Conservation (phyloP, 2,329 filamentous ascomycete species). For the Xylariaceae sp. region DNA sequence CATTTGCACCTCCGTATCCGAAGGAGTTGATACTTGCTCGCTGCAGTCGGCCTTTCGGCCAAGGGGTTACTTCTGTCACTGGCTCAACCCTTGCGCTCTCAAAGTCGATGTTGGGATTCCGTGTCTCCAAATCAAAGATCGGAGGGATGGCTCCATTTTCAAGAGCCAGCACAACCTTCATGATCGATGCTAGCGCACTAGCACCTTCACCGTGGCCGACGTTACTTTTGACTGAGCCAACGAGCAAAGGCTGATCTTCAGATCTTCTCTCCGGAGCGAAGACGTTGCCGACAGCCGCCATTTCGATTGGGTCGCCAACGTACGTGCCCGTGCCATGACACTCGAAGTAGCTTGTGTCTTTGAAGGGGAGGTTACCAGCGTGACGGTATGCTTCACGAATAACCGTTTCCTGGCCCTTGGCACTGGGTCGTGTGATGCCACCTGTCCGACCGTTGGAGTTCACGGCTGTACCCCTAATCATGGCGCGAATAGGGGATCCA, state of each 20-base stretch:
- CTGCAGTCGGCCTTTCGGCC: constrained; percentile 19
- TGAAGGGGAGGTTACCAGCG: constrained; percentile 16
- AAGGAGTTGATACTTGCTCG: constrained; percentile 29
- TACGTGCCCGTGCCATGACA: constrained; percentile 35
- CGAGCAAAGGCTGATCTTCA: constrained; percentile 17
- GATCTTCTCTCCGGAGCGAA: constrained; percentile 12
- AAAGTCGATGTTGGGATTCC: constrained; percentile 27
- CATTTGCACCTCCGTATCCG: constrained; percentile 30
- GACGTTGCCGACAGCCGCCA: constrained; percentile 29
- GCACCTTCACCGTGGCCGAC: constrained; percentile 26
- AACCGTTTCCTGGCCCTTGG: constrained; percentile 19
- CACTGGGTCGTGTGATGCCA: constrained; percentile 23
- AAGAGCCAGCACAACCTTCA: constrained; percentile 25
- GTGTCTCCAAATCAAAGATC: constrained; percentile 20
- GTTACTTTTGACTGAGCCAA: constrained; percentile 23
- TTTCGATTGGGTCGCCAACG: constrained; percentile 38
- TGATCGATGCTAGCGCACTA: constrained; percentile 25
- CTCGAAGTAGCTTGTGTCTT: constrained; percentile 18
- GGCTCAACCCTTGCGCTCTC: constrained; percentile 16
- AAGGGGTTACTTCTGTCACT: constrained; percentile 15
- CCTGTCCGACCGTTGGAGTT: constrained; percentile 24
- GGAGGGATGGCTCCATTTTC: constrained; percentile 29
- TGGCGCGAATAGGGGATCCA: constrained; percentile 15
- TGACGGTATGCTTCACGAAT: constrained; percentile 23
- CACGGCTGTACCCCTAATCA: constrained; percentile 22